These are phyloP conservation scores for Annona cherimola DNA, from an alignment of 164 flowering plant genomes.

Conservation along the genomic window DNA sequence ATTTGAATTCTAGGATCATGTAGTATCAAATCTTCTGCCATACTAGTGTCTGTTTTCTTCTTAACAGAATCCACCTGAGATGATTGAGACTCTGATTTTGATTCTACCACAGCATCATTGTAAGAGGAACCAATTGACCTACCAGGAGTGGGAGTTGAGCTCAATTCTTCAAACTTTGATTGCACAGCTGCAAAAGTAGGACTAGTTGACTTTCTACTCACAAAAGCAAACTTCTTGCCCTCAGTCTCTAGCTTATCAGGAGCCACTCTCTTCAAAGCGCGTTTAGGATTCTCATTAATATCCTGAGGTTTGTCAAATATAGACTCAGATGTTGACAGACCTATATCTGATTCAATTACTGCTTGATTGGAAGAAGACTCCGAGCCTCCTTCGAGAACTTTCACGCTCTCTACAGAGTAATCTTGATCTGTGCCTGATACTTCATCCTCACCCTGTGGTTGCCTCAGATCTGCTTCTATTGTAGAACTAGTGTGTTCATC, in stretches of 20 bases:
- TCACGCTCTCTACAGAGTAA: conserved; percentile 8
- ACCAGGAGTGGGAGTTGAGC: conserved; percentile 33
- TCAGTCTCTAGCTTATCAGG: conserved; percentile 53
- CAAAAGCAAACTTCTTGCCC: conserved; percentile 38
- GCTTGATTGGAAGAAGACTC: conserved; percentile 15
- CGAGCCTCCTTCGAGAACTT: not conserved
- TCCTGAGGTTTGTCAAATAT: conserved; percentile 26
- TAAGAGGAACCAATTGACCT: conserved; percentile 29
- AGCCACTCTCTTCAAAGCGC: conserved; percentile 38
- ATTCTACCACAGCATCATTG: conserved; percentile 34
- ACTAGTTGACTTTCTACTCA: conserved; percentile 53
- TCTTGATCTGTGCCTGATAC: conserved; percentile 18
- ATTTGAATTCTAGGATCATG: conserved; percentile 27
- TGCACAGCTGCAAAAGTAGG: conserved; percentile 72
- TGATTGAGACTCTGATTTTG: conserved; percentile 26
- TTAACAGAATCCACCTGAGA: conserved; percentile 27
- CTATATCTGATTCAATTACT: conserved; percentile 15
- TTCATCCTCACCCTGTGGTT: conserved; percentile 20
- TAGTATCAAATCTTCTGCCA: conserved; percentile 28
- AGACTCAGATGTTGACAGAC: conserved; percentile 15
- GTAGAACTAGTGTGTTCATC: conserved; percentile 9
- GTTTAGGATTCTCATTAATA: conserved; percentile 35
- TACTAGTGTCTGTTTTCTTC: conserved; percentile 25
- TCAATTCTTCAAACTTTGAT: conserved; percentile 74
- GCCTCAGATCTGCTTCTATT: conserved; percentile 22